A percentile compares a stretch with the other conserved stretches of the same genome.
Evolutionary conservation across 2,329 filamentous ascomycete genomes (phyloP).

Genomic region (Aspergillus melleus): DNA sequence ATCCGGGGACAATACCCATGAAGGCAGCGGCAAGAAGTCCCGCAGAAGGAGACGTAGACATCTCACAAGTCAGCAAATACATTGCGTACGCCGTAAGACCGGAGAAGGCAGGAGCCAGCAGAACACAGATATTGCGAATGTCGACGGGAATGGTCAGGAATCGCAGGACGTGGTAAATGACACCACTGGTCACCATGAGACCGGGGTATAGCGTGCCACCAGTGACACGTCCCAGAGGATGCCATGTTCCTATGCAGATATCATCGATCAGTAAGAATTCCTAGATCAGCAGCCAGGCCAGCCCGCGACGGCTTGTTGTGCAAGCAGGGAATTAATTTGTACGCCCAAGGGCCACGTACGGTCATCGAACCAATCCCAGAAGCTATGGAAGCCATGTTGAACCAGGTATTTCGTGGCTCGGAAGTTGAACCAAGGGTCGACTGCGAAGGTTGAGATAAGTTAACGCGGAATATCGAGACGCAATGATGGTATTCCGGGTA

Average conservation of each 20-base stretch:
- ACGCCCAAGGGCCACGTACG: conserved; percentile 53
- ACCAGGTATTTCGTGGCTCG: conserved; percentile 97
- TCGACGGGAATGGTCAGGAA: conserved; percentile 89
- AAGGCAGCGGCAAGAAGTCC: conserved; percentile 91
- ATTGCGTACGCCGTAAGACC: conserved; percentile 89
- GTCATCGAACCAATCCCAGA: conserved; percentile 99
- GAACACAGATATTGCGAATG: conserved; percentile 97
- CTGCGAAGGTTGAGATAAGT: conserved; percentile 50
- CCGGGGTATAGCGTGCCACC: conserved; percentile 98
- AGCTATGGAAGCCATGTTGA: conserved; percentile 94
- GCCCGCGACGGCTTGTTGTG: not conserved
- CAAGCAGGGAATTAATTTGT: not conserved
- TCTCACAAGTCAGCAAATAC: conserved; percentile 95
- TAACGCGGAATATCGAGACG: conserved; percentile 16
- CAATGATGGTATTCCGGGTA: not conserved
- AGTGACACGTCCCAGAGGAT: conserved; percentile 95
- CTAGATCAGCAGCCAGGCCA: conserved; percentile 15
- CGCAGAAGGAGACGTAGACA: conserved; percentile 92
- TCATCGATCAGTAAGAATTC: conserved; percentile 15
- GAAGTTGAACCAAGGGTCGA: conserved; percentile 99
- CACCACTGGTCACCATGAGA: conserved; percentile 97
- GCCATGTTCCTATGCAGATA: conserved; percentile 74
- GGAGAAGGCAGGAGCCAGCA: conserved; percentile 91
- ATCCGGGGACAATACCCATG: conserved; percentile 96
- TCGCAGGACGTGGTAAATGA: conserved; percentile 91